These are phyloP conservation scores for Graphilbum ipis-grandicollis DNA, from an alignment of 2,329 filamentous ascomycete species.

Conservation along the genomic window DNA sequence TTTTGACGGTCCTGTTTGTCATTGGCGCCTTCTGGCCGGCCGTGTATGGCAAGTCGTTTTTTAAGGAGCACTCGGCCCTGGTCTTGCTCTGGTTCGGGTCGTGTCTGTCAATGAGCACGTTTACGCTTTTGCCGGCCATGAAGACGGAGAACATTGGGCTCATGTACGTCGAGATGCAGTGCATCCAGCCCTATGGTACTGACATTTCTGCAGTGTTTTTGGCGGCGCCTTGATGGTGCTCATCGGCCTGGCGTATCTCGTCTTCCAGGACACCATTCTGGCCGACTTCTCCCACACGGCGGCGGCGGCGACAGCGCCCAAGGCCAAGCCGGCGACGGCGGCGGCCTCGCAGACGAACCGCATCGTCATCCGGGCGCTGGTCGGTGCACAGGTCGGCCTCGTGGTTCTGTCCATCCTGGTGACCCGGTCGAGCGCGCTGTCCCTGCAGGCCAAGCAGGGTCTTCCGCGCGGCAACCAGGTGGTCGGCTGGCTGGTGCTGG, in stretches of 20 bases:
- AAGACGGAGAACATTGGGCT: conserved; percentile 63
- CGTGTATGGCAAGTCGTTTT: conserved; percentile 55
- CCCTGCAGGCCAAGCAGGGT: conserved; percentile 69
- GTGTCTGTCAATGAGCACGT: conserved; percentile 72
- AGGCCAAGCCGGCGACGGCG: conserved; percentile 2
- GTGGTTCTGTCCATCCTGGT: conserved; percentile 68
- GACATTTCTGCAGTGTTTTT: conserved; percentile 45
- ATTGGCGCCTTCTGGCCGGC: conserved; percentile 63
- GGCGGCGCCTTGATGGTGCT: conserved; percentile 65
- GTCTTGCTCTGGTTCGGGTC: conserved; percentile 56
- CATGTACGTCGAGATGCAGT: conserved; percentile 57
- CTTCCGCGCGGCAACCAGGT: conserved; percentile 77
- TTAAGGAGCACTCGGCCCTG: conserved; percentile 47
- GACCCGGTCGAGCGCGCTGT: conserved; percentile 70
- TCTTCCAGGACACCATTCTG: conserved; percentile 52
- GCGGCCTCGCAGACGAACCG: conserved; percentile 18
- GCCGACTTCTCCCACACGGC: conserved; percentile 22
- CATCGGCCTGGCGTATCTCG: conserved; percentile 60
- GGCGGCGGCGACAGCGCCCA: too few species aligned
- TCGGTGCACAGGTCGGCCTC: conserved; percentile 62
- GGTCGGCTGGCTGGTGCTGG: conserved; percentile 63
- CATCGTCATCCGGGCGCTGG: conserved; percentile 36
- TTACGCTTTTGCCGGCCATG: conserved; percentile 74
- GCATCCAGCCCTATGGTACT: too few species aligned
- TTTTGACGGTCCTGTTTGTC: conserved; percentile 68